A percentile compares a stretch with the other conserved stretches of the same genome.
Conservation (phyloP, 108 stramenopile species). For the Pinguiococcus pyrenoidosus region DNA sequence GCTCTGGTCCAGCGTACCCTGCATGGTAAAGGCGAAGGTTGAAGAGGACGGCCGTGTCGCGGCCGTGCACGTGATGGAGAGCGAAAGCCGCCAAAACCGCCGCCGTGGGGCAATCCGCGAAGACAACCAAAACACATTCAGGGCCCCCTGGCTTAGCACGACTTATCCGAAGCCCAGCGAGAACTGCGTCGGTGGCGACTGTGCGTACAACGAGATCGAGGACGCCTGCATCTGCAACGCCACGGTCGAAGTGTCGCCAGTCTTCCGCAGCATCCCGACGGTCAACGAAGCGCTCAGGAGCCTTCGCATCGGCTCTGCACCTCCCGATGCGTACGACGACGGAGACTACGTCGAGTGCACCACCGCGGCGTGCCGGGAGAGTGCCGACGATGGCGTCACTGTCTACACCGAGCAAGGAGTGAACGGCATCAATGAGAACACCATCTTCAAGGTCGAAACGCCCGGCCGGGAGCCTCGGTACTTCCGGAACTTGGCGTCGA, state of each 20-base stretch:
- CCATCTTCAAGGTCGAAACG: too few relatives aligned
- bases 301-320: background rate
- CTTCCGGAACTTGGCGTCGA: too few relatives aligned
- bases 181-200: conserved; percentile 26
- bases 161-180: too few relatives aligned
- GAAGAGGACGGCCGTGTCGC: conserved; percentile 39
- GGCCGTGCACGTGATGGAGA: conserved; percentile 33
- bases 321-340: background rate
- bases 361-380: too few relatives aligned
- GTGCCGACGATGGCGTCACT: too few relatives aligned
- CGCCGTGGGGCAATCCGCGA: too few relatives aligned
- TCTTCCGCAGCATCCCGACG: conserved; percentile 3
- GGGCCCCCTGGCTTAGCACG: too few relatives aligned
- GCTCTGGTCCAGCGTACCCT: conserved; percentile 40
- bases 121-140: too few relatives aligned
- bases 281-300: background rate
- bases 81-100: conserved; percentile 13
- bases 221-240: conserved; percentile 24
- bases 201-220: background rate
- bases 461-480: too few relatives aligned
- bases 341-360: background rate
- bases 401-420: too few relatives aligned
- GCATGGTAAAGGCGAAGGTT: conserved; percentile 43
- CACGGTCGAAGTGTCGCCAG: conserved; percentile 17
- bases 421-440: too few relatives aligned